phyloP scores from a whole-genome alignment of 208 protist species.

The Trypanosoma caninum region DNA sequence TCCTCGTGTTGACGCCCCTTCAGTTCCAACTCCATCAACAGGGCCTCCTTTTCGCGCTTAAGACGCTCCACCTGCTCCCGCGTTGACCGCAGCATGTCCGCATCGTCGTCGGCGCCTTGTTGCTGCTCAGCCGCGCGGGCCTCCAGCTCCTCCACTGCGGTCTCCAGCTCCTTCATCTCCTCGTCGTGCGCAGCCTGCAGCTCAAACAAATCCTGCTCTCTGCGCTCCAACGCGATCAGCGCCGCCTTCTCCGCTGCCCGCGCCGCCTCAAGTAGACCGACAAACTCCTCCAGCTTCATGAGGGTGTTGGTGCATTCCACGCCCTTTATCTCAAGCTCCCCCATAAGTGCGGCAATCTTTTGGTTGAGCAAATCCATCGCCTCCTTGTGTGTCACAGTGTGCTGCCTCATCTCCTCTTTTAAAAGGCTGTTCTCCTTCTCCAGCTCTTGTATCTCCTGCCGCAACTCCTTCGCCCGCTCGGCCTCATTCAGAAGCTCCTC shows the following conservation, averaged over 20 bases:
- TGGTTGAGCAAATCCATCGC: constrained; percentile 18
- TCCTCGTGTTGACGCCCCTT: constrained; percentile 29
- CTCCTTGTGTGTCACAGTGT: constrained; percentile 3
- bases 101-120: not conserved
- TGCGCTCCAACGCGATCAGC: constrained; percentile 24
- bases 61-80: constrained; percentile 51
- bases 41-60: constrained; percentile 62
- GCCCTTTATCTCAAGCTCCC: constrained; percentile 31
- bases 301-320: constrained; percentile 42
- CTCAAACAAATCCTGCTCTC: constrained; percentile 38
- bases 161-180: constrained; percentile 26
- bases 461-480: not conserved
- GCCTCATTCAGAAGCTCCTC: constrained; percentile 4
- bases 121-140: not conserved
- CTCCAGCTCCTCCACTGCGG: constrained; percentile 17
- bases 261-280: constrained; percentile 48
- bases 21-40: constrained; percentile 38
- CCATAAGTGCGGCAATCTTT: constrained; percentile 19
- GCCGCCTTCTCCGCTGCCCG: constrained; percentile 48
- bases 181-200: constrained; percentile 27
- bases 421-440: constrained; percentile 14
- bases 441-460: constrained; percentile 7
- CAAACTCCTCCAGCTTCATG: constrained; percentile 67
- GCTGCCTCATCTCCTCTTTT: constrained; percentile 9
- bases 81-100: constrained; percentile 18